These are phyloP conservation scores for Trametes maxima DNA, from an alignment of 768 basidiomycete genomes.

Conservation along the genomic window DNA sequence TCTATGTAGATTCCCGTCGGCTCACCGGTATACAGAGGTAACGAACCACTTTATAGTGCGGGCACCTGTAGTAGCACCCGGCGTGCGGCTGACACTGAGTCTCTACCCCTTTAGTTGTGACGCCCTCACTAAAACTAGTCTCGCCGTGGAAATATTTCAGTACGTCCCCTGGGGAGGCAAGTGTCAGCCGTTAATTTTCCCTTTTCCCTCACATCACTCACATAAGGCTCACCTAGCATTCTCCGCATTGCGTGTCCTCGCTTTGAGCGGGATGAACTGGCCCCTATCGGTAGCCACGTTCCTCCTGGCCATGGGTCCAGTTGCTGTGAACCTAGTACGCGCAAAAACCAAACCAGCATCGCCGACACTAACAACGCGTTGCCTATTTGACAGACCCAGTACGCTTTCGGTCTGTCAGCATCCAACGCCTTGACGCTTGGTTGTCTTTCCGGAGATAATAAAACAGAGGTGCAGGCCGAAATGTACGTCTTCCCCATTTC, in stretches of 20 bases:
- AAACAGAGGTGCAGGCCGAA: no score
- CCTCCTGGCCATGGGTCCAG: not conserved
- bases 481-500: no score
- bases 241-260: constrained; percentile 4
- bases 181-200: not conserved
- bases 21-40: not conserved
- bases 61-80: not conserved
- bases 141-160: not conserved
- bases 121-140: not conserved
- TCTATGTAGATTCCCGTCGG: not conserved
- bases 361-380: no score
- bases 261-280: not conserved
- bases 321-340: not conserved
- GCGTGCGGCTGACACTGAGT: not conserved
- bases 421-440: no score
- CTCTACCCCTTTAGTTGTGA: not conserved
- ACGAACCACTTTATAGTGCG: not conserved
- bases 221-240: not conserved
- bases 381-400: no score
- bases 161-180: not conserved
- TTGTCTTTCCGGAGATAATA: no score
- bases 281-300: not conserved
- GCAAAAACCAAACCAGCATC: no score
- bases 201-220: not conserved
- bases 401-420: no score